Evolutionary conservation across 805 yeast genomes (phyloP), one percentile per base, ranked within the genome.

Genomic region (Cyberlindnera meyerae): DNA sequence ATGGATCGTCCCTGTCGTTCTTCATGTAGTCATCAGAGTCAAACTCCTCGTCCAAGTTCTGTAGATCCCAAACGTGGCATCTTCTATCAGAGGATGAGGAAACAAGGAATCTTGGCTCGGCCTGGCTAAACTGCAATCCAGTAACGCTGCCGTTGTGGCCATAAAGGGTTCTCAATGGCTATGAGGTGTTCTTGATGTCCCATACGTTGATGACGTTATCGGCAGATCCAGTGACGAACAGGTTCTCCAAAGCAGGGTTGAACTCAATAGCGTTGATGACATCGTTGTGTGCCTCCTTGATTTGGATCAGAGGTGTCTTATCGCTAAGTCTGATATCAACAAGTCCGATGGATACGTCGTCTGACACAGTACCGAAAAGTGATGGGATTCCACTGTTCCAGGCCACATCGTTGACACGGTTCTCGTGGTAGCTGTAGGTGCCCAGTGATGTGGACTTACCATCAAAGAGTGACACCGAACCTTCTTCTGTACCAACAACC

Each of bases 181-280:
- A 57, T 2, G 65, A 47, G 21, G 77, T 66, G 51, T 77, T 77
- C 54, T 95, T 71, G 36, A 83, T 60, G 55, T 88, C 96, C 78
- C 86, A 86, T 18, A 82, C 62, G 34, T 73, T 74, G 15, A 86
- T 73, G n/a, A 78, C 63, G 49, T 79, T 77, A 55, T 87, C 96
- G 18, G 81, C 76, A 11, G 87, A 82, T 16, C 83, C 95, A 1
- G 93, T 82, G 11, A 81, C 89, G 32, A 83, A 66, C 40, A 85
- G 56, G 27, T 68, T 57, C n/a, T 49, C 49, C 13, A 75, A 35
- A 5, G 61, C 57, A 0, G 85, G 82, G 51, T 81, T 81, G 61
- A 82, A 82, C 29, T 72, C 74, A 31, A 82, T 71, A 2, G 83
- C 70, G 52, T 82, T 83, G 46, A 85, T 77, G n/a, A 77, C 75